Evolutionary conservation across 495 filamentous ascomycete species (phyloP).

Genomic region (Penicillium lividum): DNA sequence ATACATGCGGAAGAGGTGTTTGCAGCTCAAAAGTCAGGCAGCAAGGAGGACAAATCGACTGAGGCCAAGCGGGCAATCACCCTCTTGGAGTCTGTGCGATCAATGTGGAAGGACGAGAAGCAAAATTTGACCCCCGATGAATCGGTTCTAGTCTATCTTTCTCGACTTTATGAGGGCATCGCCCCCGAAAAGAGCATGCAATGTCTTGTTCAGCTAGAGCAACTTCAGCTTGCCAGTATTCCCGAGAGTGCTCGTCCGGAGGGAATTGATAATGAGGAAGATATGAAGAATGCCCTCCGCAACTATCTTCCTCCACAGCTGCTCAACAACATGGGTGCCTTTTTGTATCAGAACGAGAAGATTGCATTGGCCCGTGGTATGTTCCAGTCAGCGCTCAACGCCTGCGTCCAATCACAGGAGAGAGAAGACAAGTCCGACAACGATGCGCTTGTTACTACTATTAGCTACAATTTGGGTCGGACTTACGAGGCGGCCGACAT

Average conservation of each 20-base stretch:
- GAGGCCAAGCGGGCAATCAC: slow-evolving; percentile 81
- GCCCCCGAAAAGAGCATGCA: slow-evolving; percentile 87
- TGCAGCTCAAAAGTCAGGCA: slow-evolving; percentile 63
- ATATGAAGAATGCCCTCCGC: slow-evolving; percentile 59
- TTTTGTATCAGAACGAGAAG: slow-evolving; percentile 85
- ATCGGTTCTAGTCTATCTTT: slow-evolving; percentile 87
- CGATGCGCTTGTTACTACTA: slow-evolving; percentile 87
- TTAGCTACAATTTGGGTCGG: slow-evolving; percentile 95
- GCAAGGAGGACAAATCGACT: slow-evolving; percentile 82
- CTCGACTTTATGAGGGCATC: slow-evolving; percentile 83
- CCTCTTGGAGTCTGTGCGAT: slow-evolving; percentile 79
- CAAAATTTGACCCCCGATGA: slow-evolving; percentile 77
- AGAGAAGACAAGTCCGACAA: slow-evolving; percentile 65
- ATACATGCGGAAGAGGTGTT: slow-evolving; percentile 95
- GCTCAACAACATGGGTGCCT: slow-evolving; percentile 95
- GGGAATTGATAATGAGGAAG: slow-evolving; percentile 64
- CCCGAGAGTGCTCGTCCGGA: slow-evolving; percentile 66
- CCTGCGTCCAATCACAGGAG: slow-evolving; percentile 73
- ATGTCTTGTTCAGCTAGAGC: slow-evolving; percentile 85
- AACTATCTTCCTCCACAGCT: slow-evolving; percentile 83
- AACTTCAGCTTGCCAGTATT: slow-evolving; percentile 77
- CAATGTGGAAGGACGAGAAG: slow-evolving; percentile 87
- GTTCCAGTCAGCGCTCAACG: slow-evolving; percentile 83
- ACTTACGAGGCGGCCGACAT: slow-evolving; percentile 85
- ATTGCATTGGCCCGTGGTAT: slow-evolving; percentile 76